A percentile compares a stretch with the other conserved stretches of the same genome.
These are phyloP conservation scores for Gremmenia infestans DNA, from an alignment of 2,329 filamentous ascomycete species.

Conservation along the genomic window DNA sequence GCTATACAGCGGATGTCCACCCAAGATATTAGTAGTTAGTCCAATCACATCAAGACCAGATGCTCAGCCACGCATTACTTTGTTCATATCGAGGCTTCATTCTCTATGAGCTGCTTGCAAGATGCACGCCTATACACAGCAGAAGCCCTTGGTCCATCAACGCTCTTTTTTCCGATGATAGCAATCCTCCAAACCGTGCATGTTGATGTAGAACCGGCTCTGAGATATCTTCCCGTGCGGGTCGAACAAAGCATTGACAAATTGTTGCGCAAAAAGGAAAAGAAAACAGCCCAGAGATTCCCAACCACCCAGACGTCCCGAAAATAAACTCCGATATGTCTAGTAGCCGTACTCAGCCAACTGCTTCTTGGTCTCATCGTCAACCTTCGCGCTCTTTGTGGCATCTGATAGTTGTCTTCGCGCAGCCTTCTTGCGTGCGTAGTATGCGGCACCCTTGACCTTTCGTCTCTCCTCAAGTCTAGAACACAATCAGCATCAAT, in stretches of 20 bases:
- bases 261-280: conserved; percentile 23
- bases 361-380: conserved; percentile 81
- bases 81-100: conserved; percentile 24
- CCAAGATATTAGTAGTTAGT: too few relatives aligned
- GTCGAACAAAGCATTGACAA: conserved; percentile 33
- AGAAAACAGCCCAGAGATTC: conserved; percentile 20
- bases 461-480: conserved; percentile 99
- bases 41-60: neutral
- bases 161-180: conserved; percentile 26
- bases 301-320: conserved; percentile 16
- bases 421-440: conserved; percentile 99
- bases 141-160: conserved; percentile 26
- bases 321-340: conserved; percentile 31
- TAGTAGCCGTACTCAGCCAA: conserved; percentile 93
- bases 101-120: conserved; percentile 31
- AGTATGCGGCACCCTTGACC: conserved; percentile 98
- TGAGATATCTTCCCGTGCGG: conserved; percentile 27
- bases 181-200: conserved; percentile 27
- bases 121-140: conserved; percentile 31
- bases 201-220: conserved; percentile 25
- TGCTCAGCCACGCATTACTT: neutral
- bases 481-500: conserved; percentile 23
- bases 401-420: conserved; percentile 86
- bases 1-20: too few relatives aligned
- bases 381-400: conserved; percentile 84